These are phyloP conservation scores for Fonsecaea multimorphosa DNA, from an alignment of 2,329 filamentous ascomycete genomes.

Conservation along the genomic window DNA sequence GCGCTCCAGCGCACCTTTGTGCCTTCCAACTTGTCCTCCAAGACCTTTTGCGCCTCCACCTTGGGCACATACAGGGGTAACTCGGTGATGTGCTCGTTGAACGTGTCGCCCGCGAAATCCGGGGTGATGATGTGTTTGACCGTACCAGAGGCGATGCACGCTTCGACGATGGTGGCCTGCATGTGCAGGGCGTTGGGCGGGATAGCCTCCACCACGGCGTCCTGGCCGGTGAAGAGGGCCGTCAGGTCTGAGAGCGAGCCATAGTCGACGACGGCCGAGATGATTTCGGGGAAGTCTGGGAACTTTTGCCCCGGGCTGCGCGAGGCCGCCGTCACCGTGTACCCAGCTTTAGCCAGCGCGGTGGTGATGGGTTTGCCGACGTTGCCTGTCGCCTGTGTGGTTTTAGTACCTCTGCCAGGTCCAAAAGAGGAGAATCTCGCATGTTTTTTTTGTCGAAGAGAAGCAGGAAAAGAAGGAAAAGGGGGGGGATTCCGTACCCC, in stretches of 20 bases:
- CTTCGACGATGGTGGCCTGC: conserved; percentile 19
- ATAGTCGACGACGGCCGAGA: conserved; percentile 40
- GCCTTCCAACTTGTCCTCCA: conserved; percentile 24
- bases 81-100: conserved; percentile 23
- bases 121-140: conserved; percentile 29
- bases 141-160: conserved; percentile 16
- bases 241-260: conserved; percentile 37
- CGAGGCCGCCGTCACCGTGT: conserved; percentile 39
- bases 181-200: conserved; percentile 20
- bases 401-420: background rate
- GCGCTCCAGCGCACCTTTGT: conserved; percentile 19
- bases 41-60: conserved; percentile 25
- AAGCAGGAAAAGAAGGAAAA: no score
- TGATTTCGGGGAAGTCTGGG: conserved; percentile 31
- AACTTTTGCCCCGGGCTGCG: conserved; percentile 35
- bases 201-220: conserved; percentile 41
- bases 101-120: conserved; percentile 27
- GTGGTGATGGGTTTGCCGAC: conserved; percentile 24
- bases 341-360: conserved; percentile 32
- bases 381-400: conserved; percentile 25
- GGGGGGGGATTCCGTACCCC: conserved; percentile 16
- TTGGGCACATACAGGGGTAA: conserved; percentile 24
- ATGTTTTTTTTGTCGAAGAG: background rate
- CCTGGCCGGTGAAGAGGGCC: conserved; percentile 41
- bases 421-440: no score